Base-by-base conservation (phyloP, 2,329 filamentous ascomycete genomes). In the Pseudopithomyces maydicus region DNA sequence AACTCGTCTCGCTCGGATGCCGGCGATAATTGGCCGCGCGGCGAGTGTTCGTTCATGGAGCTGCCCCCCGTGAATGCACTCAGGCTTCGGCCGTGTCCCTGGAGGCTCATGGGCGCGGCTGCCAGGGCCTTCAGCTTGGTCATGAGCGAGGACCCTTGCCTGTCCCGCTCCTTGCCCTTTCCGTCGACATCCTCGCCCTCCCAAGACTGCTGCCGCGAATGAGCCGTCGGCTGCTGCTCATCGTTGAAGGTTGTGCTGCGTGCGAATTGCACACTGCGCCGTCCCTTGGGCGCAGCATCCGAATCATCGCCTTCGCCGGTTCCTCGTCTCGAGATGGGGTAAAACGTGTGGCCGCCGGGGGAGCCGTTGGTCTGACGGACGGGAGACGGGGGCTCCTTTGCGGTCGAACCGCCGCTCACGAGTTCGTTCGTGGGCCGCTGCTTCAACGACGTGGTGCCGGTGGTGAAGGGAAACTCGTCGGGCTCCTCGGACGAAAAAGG, bases 91-190 rank as follows among this genome's bases (percentile, higher is more conserved):
- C 78, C 75, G 65, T 85, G 83, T 17, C 79, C 76, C 43, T 79
- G 75, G 56, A 82, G 77, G 10, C 78, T 67, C 20, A 82, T 81
- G 0, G 82, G 79, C 11, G 82, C 84, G 3, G 48, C 26, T 20
- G 90, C 86, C 54, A 96, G 79, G 3, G 90, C 88, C 71, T 90
- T 92, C 61, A 96, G 76, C 73, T 90, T 92, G 17, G 88, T 88
- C 76, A 96, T 91, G 62, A 96, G 83, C 22, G 89, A 88, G 20
- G 85, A 84, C 54, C 84, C 80, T 29, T 80, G 57, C 83, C 82
- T 68, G 54, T 65, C 64, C 38, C 82, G 66, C 56, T 69, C 67
- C 54, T 74, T 87, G n/a, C 57, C 66, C 55, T 73, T 88, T 55
- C 78, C 36, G 89, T 90, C 90, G n/a, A 77, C 81, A 50, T 90